A percentile compares a stretch with the other conserved stretches of the same genome.
Evolutionary conservation across 441 rosid genomes (phyloP).

Genomic region (Capsella rubella): DNA sequence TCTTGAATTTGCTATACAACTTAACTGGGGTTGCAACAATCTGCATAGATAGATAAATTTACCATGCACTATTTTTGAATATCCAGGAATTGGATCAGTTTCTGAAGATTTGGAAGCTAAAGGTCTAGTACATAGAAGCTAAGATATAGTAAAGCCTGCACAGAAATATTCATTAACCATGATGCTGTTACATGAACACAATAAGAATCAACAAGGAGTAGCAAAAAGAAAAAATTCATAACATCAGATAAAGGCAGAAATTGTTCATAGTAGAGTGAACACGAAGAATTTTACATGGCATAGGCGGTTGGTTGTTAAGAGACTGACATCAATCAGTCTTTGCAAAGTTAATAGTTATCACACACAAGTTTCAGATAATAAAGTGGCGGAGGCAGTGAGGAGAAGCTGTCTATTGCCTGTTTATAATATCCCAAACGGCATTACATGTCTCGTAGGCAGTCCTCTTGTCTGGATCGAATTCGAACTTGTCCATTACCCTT

Average conservation of each 20-base stretch:
- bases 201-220: not conserved
- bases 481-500: constrained; percentile 62
- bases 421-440: constrained; percentile 71
- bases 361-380: not conserved
- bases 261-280: not conserved
- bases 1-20: not conserved
- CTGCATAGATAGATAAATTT: constrained; percentile 16
- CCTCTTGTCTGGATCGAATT: constrained; percentile 50
- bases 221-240: not conserved
- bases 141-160: not conserved
- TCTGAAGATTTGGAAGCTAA: constrained; percentile 10
- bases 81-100: not conserved
- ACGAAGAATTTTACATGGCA: constrained; percentile 8
- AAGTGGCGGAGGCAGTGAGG: not conserved
- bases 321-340: not conserved
- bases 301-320: not conserved
- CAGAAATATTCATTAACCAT: not conserved
- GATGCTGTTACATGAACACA: not conserved
- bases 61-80: not conserved
- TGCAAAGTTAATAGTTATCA: constrained; percentile 7
- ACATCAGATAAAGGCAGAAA: constrained; percentile 4
- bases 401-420: constrained; percentile 41
- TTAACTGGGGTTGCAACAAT: constrained; percentile 20
- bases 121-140: not conserved
- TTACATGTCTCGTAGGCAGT: constrained; percentile 59